Evolutionary conservation across 116 monocot genomes (phyloP), one percentile per base, ranked within the genome.

Genomic region (Cymodocea nodosa): DNA sequence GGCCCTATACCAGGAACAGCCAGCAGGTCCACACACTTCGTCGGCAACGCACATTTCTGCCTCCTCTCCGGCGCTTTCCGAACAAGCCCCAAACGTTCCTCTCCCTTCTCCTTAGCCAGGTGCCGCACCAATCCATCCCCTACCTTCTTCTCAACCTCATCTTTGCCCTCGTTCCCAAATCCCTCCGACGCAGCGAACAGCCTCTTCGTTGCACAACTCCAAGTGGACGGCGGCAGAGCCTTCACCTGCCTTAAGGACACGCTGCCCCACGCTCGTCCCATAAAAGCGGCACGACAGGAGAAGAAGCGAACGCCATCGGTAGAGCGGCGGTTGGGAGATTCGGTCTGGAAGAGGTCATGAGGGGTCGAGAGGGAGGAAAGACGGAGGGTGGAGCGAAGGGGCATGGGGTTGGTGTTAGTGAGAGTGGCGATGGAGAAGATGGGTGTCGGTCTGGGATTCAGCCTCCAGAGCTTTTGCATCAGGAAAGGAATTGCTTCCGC

Each of bases 1-100:
- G 77, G 89, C 35, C 89, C 89, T 15, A 89, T 80, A 15, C 89
- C 89, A 0, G 85, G 89, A 23, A 89, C 80, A 18, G 68, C 44
- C 51, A 89, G 66, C 19, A 89, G 68, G 60, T 85, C 85, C 0
- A 67, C 52, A 62, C 63, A 70, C 59, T 12, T 64, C 37, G 35
- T 51, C 2, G 51, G 19, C 50, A 22, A 65, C 3, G 52, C 76
- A 11, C 71, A 70, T 44, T 68, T 76, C 40, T 60, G 75, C 74
- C 81, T 72, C 73, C 80, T 82, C 77, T 70, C 75, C 39, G 20
- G 61, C 50, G 22, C 56, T 44, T n/a, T 54, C 37, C 1, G 2
- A 15, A 23, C 34, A 8, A 44, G 9, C 10, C 14, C 52, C 56
- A 37, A 66, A 23, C 52, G 23, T 56, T 58, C 58, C 49, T 35